These are phyloP conservation scores for Penicillium cataractarum DNA, from an alignment of 495 filamentous ascomycete genomes.

Conservation along the genomic window DNA sequence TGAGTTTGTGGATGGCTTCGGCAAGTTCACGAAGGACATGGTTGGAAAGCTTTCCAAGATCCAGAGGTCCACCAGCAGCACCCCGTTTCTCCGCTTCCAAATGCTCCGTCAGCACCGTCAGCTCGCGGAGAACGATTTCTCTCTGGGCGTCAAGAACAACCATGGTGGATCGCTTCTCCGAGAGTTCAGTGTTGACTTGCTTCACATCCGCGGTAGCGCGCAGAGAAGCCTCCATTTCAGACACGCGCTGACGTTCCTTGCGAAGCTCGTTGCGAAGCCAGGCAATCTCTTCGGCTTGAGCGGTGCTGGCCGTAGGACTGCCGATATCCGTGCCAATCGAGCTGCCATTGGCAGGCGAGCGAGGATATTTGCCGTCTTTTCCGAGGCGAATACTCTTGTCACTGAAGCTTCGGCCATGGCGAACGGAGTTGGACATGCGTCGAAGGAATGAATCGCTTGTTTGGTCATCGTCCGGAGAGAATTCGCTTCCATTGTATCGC, in stretches of 20 bases:
- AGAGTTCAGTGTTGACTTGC: constrained; percentile 80
- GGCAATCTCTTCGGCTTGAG: constrained; percentile 71
- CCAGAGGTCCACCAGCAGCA: constrained; percentile 63
- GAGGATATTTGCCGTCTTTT: constrained; percentile 65
- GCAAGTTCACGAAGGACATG: constrained; percentile 87
- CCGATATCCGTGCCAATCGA: constrained; percentile 64
- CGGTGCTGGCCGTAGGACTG: constrained; percentile 69
- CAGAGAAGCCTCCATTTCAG: constrained; percentile 77
- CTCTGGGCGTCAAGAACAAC: constrained; percentile 93
- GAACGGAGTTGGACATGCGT: constrained; percentile 87
- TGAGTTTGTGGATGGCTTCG: constrained; percentile 81
- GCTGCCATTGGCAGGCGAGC: constrained; percentile 72
- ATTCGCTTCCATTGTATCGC: constrained; percentile 75
- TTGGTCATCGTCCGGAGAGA: constrained; percentile 70
- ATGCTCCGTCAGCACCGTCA: constrained; percentile 83
- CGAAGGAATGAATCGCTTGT: constrained; percentile 71
- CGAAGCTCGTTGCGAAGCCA: constrained; percentile 77
- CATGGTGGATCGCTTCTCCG: constrained; percentile 94
- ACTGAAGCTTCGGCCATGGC: constrained; percentile 90
- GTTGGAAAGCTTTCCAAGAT: constrained; percentile 76
- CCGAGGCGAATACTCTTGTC: constrained; percentile 58
- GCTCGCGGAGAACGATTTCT: constrained; percentile 90
- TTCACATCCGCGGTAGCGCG: constrained; percentile 78
- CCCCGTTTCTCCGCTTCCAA: constrained; percentile 68
- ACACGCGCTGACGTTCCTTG: constrained; percentile 76